A percentile compares a stretch with the other conserved stretches of the same genome.
These are phyloP conservation scores for Inga laurina DNA, from an alignment of 306 rosid species.

Conservation along the genomic window DNA sequence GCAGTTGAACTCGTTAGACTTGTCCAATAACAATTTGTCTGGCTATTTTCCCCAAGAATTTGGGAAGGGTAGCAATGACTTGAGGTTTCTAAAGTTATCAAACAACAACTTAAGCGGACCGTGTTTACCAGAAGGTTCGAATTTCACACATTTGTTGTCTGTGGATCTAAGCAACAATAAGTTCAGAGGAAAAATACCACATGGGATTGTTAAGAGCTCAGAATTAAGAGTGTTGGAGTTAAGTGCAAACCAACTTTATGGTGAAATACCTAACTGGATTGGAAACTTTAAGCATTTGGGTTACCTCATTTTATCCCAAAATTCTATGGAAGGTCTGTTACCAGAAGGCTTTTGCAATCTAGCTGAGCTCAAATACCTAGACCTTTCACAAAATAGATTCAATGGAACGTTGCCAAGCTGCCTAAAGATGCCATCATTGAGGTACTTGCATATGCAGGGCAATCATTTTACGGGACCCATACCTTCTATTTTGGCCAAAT, in stretches of 20 bases:
- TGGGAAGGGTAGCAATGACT: neutral
- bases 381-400: neutral
- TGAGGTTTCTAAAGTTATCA: neutral
- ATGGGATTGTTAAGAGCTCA: neutral
- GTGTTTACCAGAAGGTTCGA: neutral
- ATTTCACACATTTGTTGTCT: neutral
- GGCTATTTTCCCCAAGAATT: neutral
- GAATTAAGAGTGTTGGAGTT: slow-evolving; percentile 18
- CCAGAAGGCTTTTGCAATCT: neutral
- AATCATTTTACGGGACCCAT: neutral
- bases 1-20: neutral
- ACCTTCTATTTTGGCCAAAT: neutral
- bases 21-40: neutral
- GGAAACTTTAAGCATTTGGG: neutral
- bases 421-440: neutral
- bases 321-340: neutral
- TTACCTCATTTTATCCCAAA: slow-evolving; percentile 6
- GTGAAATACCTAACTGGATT: slow-evolving; percentile 19
- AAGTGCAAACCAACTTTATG: slow-evolving; percentile 1
- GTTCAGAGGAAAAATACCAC: neutral
- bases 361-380: neutral
- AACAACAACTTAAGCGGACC: neutral
- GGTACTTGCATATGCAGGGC: neutral
- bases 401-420: neutral
- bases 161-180: neutral